phyloP scores from a whole-genome alignment of 139 green algal species.

The Monoraphidium neglectum region DNA sequence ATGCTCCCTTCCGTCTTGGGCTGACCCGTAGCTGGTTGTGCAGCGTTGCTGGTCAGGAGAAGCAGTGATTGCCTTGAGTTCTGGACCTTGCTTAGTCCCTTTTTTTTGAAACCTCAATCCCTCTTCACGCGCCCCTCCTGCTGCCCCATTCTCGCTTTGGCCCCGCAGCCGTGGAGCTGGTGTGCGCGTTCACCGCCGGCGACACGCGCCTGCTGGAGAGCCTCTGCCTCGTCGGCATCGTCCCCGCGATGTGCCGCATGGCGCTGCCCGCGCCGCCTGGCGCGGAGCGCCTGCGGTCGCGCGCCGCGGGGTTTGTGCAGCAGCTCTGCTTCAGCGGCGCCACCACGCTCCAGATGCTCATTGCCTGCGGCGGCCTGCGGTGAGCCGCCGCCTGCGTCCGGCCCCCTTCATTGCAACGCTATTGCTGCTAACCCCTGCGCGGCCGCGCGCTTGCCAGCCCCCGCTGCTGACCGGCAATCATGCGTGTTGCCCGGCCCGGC shows the following conservation, averaged over 20 bases:
- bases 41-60: no score
- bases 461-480: neutral
- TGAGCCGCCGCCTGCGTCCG: no score
- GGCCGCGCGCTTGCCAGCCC: neutral
- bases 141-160: no score
- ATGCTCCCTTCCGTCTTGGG: no score
- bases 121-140: no score
- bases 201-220: slow-evolving; percentile 57
- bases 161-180: neutral
- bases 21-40: no score
- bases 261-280: neutral
- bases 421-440: neutral
- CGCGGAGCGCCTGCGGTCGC: slow-evolving; percentile 39
- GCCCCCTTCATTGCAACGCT: no score
- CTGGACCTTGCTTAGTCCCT: no score
- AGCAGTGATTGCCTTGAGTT: no score
- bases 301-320: slow-evolving; percentile 66
- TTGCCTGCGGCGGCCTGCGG: slow-evolving; percentile 59
- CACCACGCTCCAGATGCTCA: slow-evolving; percentile 66
- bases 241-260: slow-evolving; percentile 62
- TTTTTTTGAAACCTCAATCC: no score
- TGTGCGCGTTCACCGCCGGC: slow-evolving; percentile 38
- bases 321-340: slow-evolving; percentile 53
- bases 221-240: slow-evolving; percentile 72
- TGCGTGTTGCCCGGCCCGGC: neutral